phyloP scores from a whole-genome alignment of 208 protist genomes.

The Endotrypanum monterogeii region DNA sequence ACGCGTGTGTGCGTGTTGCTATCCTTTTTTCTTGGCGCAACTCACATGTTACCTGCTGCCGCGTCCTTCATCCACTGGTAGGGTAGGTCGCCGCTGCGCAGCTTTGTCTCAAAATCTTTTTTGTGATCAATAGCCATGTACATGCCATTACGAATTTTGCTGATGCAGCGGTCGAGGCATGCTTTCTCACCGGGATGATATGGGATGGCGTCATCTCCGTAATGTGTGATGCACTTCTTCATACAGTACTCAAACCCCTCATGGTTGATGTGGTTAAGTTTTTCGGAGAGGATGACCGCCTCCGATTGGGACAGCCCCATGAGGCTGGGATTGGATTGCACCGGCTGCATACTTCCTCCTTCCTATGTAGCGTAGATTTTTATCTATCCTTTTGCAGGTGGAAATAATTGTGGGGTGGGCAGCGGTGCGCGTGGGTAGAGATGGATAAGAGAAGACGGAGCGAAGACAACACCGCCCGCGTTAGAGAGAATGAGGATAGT shows the following conservation, averaged over 20 bases:
- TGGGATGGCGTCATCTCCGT: constrained; percentile 77
- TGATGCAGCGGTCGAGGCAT: constrained; percentile 76
- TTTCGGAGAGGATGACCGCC: constrained; percentile 67
- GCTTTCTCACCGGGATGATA: constrained; percentile 81
- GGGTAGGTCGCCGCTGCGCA: constrained; percentile 66
- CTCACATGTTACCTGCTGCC: constrained; percentile 36
- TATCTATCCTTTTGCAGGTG: background rate
- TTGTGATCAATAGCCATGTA: constrained; percentile 60
- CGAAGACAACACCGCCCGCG: background rate
- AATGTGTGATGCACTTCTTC: constrained; percentile 71
- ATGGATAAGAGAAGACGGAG: constrained; percentile 5
- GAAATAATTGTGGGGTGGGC: background rate
- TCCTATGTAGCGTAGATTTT: background rate
- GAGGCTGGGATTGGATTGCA: constrained; percentile 53
- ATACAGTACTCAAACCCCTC: constrained; percentile 72
- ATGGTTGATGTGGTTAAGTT: constrained; percentile 52
- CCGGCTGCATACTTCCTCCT: constrained; percentile 50
- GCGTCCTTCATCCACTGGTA: constrained; percentile 85
- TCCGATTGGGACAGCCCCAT: constrained; percentile 61
- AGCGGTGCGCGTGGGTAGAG: background rate
- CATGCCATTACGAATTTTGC: constrained; percentile 64
- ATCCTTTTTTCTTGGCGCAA: background rate
- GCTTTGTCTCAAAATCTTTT: constrained; percentile 67
- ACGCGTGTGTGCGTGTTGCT: background rate
- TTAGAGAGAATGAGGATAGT: too few species aligned